A percentile compares a stretch with the other conserved stretches of the same genome.
phyloP scores from a whole-genome alignment of 371 early-diverging fungal genomes.

The Rhizopus microsporus region DNA sequence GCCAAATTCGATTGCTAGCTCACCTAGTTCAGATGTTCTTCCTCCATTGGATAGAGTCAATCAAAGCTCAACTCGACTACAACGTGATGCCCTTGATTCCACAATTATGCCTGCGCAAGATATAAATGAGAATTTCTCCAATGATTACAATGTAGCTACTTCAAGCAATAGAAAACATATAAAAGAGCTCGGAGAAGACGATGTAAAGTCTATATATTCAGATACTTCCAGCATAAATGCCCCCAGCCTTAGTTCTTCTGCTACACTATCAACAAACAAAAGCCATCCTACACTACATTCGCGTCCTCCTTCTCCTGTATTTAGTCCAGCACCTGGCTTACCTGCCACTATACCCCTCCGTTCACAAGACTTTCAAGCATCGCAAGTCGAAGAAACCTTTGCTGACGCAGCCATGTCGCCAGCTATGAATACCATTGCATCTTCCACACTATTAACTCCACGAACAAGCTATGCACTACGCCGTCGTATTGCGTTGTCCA shows the following conservation, averaged over 20 bases:
- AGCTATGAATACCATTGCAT: conserved; percentile 44
- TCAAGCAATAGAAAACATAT: neutral
- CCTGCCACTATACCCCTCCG: conserved; percentile 37
- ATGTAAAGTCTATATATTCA: conserved; percentile 28
- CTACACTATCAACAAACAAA: conserved; percentile 25
- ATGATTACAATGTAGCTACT: neutral
- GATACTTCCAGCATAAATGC: conserved; percentile 30
- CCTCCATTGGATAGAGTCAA: conserved; percentile 13
- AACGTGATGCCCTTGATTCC: neutral
- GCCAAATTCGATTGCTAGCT: neutral
- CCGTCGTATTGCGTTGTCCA: conserved; percentile 28
- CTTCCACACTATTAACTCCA: conserved; percentile 40
- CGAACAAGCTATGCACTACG: conserved; percentile 27
- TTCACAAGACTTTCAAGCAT: conserved; percentile 16
- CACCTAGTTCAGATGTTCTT: conserved; percentile 22
- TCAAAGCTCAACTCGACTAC: neutral
- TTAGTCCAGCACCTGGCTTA: conserved; percentile 39
- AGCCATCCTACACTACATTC: conserved; percentile 30
- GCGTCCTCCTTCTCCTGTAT: conserved; percentile 38
- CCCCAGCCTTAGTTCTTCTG: conserved; percentile 38
- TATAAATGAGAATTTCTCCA: neutral
- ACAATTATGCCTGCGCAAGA: neutral
- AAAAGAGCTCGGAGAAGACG: conserved; percentile 12
- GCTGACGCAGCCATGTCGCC: conserved; percentile 27
- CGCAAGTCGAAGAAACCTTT: conserved; percentile 33